phyloP scores from a whole-genome alignment of 2,329 filamentous ascomycete species.

The Zasmidium citrigriseum region DNA sequence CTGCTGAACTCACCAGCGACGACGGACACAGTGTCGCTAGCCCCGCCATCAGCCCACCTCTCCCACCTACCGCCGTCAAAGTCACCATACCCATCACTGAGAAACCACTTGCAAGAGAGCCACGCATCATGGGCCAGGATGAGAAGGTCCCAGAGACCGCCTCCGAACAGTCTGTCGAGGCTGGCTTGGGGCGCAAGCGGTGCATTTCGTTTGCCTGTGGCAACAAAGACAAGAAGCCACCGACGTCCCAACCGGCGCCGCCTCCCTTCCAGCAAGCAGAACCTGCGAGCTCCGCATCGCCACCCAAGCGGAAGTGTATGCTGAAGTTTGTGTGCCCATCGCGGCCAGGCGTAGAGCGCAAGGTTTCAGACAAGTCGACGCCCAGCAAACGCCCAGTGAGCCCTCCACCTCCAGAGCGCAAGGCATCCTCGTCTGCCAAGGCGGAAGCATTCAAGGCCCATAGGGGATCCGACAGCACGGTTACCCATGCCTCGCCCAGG shows the following conservation, averaged over 20 bases:
- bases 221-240: conserved; percentile 55
- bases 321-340: conserved; percentile 77
- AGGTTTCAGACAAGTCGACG: conserved; percentile 27
- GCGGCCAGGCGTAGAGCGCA: conserved; percentile 45
- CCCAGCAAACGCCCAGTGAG: conserved; percentile 38
- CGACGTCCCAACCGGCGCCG: conserved; percentile 38
- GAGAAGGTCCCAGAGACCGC: conserved; percentile 33
- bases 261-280: conserved; percentile 11
- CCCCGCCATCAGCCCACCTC: conserved; percentile 82
- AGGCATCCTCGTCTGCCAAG: conserved; percentile 9
- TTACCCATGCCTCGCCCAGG: conserved; percentile 51
- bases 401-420: conserved; percentile 41
- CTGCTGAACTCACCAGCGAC: conserved; percentile 91
- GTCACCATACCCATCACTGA: conserved; percentile 40
- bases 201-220: conserved; percentile 91
- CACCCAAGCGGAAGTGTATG: conserved; percentile 57
- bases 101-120: conserved; percentile 40
- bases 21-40: conserved; percentile 75
- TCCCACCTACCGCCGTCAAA: conserved; percentile 57
- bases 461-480: conserved; percentile 53
- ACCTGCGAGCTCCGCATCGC: conserved; percentile 30
- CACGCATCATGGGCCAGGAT: conserved; percentile 41
- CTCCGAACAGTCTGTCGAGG: conserved; percentile 60
- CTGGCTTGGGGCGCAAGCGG: conserved; percentile 72
- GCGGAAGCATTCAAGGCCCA: conserved; percentile 33